phyloP scores from a whole-genome alignment of 2,329 filamentous ascomycete genomes.

The Macrophomina tecta region DNA sequence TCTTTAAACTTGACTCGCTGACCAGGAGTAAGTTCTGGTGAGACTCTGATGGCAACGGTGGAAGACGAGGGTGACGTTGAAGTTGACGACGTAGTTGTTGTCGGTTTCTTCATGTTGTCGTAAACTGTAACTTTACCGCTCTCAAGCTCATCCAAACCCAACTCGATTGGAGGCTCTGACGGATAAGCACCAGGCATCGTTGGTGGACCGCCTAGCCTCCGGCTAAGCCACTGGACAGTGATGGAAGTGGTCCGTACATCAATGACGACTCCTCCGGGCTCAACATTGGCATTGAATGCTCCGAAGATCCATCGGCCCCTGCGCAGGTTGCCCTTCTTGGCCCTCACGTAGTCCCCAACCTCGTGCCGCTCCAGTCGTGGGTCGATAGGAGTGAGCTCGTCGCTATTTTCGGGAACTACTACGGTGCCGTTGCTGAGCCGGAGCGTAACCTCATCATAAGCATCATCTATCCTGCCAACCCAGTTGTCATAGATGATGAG shows the following conservation, averaged over 20 bases:
- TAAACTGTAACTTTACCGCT: constrained; percentile 51
- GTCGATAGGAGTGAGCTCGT: constrained; percentile 48
- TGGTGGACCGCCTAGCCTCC: constrained; percentile 44
- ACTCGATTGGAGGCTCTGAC: constrained; percentile 40
- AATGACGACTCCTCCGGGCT: constrained; percentile 59
- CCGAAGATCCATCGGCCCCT: constrained; percentile 61
- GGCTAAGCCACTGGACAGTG: constrained; percentile 60
- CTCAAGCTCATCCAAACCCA: constrained; percentile 49
- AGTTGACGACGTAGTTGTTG: constrained; percentile 30
- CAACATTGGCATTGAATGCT: constrained; percentile 56
- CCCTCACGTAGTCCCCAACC: constrained; percentile 58
- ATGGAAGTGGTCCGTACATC: constrained; percentile 54
- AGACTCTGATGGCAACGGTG: not conserved
- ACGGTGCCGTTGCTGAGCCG: constrained; percentile 60
- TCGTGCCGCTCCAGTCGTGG: constrained; percentile 45
- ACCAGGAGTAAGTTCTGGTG: constrained; percentile 49
- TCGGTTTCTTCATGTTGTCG: constrained; percentile 42
- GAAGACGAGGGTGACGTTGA: constrained; percentile 24
- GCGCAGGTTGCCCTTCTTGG: constrained; percentile 58
- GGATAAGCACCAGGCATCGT: constrained; percentile 30
- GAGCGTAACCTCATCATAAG: constrained; percentile 58
- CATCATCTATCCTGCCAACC: constrained; percentile 60
- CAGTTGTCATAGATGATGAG: constrained; percentile 62
- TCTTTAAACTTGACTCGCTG: constrained; percentile 63
- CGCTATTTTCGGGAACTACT: constrained; percentile 57